Conservation (phyloP, 2,329 filamentous ascomycete species). For the Leptodontidium sp. region DNA sequence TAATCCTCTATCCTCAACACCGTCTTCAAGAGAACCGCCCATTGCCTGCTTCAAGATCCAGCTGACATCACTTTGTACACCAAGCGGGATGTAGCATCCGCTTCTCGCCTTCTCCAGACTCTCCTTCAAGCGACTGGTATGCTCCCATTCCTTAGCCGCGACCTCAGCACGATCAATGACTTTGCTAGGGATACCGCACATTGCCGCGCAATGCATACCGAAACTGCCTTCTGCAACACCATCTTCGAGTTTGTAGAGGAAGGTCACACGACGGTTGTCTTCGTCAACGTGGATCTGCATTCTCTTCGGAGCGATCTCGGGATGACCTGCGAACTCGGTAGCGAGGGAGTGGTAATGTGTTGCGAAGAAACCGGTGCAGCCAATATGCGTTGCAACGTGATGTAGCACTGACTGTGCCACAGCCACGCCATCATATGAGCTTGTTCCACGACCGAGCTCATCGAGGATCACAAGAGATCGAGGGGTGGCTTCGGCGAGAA, state of each 20-base stretch:
- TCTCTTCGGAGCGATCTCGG: conserved; percentile 83
- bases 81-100: conserved; percentile 83
- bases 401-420: conserved; percentile 98
- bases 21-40: conserved; percentile 49
- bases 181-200: conserved; percentile 89
- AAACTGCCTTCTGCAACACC: conserved; percentile 97
- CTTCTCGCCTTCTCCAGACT: conserved; percentile 82
- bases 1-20: conserved; percentile 59
- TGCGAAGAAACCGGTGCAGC: conserved; percentile 94
- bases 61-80: conserved; percentile 86
- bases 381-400: conserved; percentile 91
- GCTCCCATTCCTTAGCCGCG: conserved; percentile 92
- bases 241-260: conserved; percentile 91
- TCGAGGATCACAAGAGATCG: conserved; percentile 96
- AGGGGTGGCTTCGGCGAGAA: conserved; percentile 90
- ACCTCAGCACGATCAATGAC: conserved; percentile 88
- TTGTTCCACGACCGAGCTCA: conserved; percentile 93
- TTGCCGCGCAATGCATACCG: conserved; percentile 98
- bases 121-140: conserved; percentile 89
- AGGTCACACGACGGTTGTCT: conserved; percentile 84
- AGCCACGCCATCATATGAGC: conserved; percentile 94
- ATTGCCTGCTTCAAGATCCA: conserved; percentile 70
- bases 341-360: conserved; percentile 97
- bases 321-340: conserved; percentile 87
- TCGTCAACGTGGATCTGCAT: conserved; percentile 98